Percentiles rank a stretch among this genome's conserved stretches.
Evolutionary conservation across 1,284 basidiomycete species (phyloP).

Genomic region (Sporisorium iseilematis-ciliati): DNA sequence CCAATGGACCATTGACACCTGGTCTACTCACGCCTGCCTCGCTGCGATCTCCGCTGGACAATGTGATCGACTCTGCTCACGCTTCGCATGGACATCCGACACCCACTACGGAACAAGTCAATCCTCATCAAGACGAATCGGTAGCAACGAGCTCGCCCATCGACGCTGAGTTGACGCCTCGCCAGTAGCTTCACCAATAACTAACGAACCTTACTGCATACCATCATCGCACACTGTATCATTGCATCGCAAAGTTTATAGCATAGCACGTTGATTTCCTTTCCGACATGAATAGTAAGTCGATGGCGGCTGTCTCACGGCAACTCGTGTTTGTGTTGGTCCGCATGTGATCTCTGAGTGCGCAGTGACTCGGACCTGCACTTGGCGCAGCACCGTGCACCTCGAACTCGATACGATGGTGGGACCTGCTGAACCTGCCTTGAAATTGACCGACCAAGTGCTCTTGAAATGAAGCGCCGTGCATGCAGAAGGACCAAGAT

Average conservation of each 20-base stretch:
- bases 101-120: slow-evolving; percentile 18
- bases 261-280: not conserved
- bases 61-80: slow-evolving; percentile 40
- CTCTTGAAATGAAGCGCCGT: not conserved
- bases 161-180: not conserved
- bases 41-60: slow-evolving; percentile 35
- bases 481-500: not conserved
- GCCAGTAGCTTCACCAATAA: not conserved
- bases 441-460: not conserved
- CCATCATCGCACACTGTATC: not conserved
- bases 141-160: slow-evolving; percentile 8
- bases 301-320: too few species aligned
- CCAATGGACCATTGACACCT: slow-evolving; percentile 21
- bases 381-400: not conserved
- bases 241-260: slow-evolving; percentile 1
- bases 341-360: slow-evolving; percentile 4
- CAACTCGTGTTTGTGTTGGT: not conserved
- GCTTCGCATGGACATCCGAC: slow-evolving; percentile 45
- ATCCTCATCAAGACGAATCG: slow-evolving; percentile 6
- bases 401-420: not conserved
- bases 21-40: slow-evolving; percentile 32
- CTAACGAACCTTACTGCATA: not conserved
- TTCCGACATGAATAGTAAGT: not conserved
- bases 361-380: not conserved
- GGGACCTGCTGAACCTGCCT: not conserved